phyloP scores from a whole-genome alignment of 2,329 filamentous ascomycete genomes.

The Botryosphaeria dothidea region DNA sequence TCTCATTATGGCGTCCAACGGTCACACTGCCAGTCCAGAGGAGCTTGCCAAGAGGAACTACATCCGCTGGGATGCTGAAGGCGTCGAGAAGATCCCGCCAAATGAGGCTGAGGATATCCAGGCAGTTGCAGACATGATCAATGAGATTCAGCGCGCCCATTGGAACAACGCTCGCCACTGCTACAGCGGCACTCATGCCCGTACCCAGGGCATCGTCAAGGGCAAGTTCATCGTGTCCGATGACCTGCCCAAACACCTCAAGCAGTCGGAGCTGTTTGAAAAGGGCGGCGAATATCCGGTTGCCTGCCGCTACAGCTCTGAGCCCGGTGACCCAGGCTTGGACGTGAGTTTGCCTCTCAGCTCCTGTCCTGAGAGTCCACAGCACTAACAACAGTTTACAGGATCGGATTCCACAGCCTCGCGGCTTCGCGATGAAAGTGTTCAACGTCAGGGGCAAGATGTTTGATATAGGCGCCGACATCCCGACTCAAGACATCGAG shows the following conservation, averaged over 20 bases:
- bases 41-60: constrained; percentile 31
- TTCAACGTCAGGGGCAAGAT: constrained; percentile 50
- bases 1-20: background rate
- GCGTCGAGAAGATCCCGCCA: constrained; percentile 42
- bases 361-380: background rate
- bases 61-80: constrained; percentile 42
- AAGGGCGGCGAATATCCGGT: constrained; percentile 35
- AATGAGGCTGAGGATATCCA: constrained; percentile 48
- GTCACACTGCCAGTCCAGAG: background rate
- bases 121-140: constrained; percentile 49
- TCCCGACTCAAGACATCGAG: constrained; percentile 46
- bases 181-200: constrained; percentile 45
- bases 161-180: constrained; percentile 45
- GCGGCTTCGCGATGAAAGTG: constrained; percentile 52
- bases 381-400: constrained; percentile 7
- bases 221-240: constrained; percentile 46
- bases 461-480: constrained; percentile 41
- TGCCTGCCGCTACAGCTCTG: constrained; percentile 40
- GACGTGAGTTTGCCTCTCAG: constrained; percentile 27
- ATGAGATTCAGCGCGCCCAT: constrained; percentile 46
- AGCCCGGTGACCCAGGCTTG: constrained; percentile 41
- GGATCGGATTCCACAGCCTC: constrained; percentile 46
- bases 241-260: constrained; percentile 46
- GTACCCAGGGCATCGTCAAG: constrained; percentile 51
- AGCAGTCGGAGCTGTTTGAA: constrained; percentile 43